Base-by-base conservation (phyloP, 2,329 filamentous ascomycete species). In the Cercospora sp. region DNA sequence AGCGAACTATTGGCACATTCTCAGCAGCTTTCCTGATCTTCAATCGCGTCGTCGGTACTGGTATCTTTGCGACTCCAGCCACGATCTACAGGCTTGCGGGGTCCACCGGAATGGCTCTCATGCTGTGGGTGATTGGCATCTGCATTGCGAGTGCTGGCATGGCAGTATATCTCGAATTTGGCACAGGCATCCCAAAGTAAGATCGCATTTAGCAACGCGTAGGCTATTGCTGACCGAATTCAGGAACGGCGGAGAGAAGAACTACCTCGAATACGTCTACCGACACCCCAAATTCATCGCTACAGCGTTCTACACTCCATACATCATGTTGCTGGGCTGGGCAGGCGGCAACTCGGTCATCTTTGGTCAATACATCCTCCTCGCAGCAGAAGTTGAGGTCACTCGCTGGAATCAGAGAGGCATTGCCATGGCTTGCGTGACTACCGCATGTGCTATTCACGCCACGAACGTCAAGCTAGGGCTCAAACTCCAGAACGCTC, bases 221-320 rank as follows among this genome's bases (percentile, higher is more conserved):
- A 74, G 84, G 26, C 26, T n/a, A 58, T 28, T 58, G 53, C 55
- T 58, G 12, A 58, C n/a, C 26, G 9, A 10, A 1, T 5, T 31
- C 55, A 33, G 55, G 13, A 58, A 58, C 2, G 89, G 89, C 0
- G 84, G 85, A 0, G 88, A 91, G 71, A 88, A 89, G 0, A 88
- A 89, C 0, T 91, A 90, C 70, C 82, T 91, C 0, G 89, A 91
- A 71, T 89, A 91, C 72, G 86, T 88, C 0, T 91, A 85, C 69
- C 88, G 88, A 1, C 82, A 87, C 1, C 89, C 89, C 0, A 84
- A 82, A 61, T 89, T 87, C 73, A 83, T 91, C 68, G 86, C 91
- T 58, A 87, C 89, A 0, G 86, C 86, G 0, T 81, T 87, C 0
- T 91, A 89, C 74, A 89, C 89, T 0, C 84, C 90, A 2, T 87